Evolutionary conservation across 2,329 filamentous ascomycete genomes (phyloP), one percentile per base, ranked within the genome.

Genomic region (Zopfia rhizophila): DNA sequence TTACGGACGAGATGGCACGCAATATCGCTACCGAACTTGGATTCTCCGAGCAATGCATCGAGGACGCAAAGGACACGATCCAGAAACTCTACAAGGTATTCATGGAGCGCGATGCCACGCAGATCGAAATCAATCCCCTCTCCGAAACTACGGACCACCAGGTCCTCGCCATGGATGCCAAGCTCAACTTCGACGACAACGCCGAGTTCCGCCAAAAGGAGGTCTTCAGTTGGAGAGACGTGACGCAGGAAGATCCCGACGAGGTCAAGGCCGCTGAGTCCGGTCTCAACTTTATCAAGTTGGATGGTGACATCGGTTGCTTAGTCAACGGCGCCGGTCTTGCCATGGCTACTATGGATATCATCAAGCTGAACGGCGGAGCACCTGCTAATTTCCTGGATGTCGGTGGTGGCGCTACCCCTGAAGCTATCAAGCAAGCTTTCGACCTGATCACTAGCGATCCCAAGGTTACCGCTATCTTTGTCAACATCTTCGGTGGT

Each of bases 271-370:
- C 94, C 66, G 92, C 92, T 68, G 82, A 96, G 83, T 92, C 79
- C 61, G 91, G 91, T 68, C 86, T 99, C 62, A 99, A 99, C 86
- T 99, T 99, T 82, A 99, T 99, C 84, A 99, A 99, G 86, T 88
- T 99, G 53, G 94, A 97, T 72, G 94, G 94, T 73, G 94, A 99
- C 74, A 99, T 99, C 73, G 94, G 94, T 77, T 99, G 94, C 82
- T 83, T 97, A 51, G 94, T 99, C 81, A 99, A 99, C 81, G 94
- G 94, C 74, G 94, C 94, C 68, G 94, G 94, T 80, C 89, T 99
- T 61, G 94, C 94, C 78, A 99, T 99, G 94, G 94, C 94, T 56
- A 99, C 94, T 74, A 99, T 99, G 94, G 94, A 99, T 77, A 97
- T 99, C 76, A 99, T 99, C 85, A 97, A 99, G 86, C 85, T 99